Percentiles rank a stretch among this genome's conserved stretches.
These are phyloP conservation scores for Ogataea wickerhamii DNA, from an alignment of 805 yeast species.

Conservation along the genomic window DNA sequence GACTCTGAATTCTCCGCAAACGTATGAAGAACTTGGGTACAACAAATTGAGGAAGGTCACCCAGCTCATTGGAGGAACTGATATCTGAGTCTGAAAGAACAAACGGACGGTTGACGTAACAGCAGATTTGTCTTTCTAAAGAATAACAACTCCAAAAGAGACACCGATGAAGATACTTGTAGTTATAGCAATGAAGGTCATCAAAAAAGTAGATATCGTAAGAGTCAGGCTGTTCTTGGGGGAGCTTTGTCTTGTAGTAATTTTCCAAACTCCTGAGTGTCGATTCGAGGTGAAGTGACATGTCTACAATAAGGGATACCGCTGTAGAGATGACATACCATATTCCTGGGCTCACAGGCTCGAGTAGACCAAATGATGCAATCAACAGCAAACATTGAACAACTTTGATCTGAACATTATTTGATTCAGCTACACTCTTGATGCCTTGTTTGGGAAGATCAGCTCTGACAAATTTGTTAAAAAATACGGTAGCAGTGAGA, in stretches of 20 bases:
- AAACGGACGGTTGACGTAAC: constrained; percentile 42
- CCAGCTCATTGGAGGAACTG: constrained; percentile 3
- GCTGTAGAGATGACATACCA: constrained; percentile 45
- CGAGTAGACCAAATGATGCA: constrained; percentile 39
- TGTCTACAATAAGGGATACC: constrained; percentile 38
- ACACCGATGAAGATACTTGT: constrained; percentile 21
- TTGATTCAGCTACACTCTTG: constrained; percentile 1
- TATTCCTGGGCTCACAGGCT: constrained; percentile 44
- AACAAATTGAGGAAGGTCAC: constrained; percentile 4
- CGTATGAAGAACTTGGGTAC: constrained; percentile 13
- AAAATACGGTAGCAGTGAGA: constrained; percentile 13
- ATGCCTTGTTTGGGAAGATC: constrained; percentile 5
- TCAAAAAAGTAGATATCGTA: constrained; percentile 5
- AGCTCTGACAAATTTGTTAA: constrained; percentile 7
- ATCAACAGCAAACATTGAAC: constrained; percentile 37
- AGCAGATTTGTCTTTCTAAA: constrained; percentile 44
- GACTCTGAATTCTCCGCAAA: constrained; percentile 14
- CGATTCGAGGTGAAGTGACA: constrained; percentile 4
- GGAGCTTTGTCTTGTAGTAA: constrained; percentile 1
- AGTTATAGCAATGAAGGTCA: constrained; percentile 8
- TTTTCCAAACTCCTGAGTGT: constrained; percentile 3
- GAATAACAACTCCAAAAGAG: constrained; percentile 46
- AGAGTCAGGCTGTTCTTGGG: neutral
- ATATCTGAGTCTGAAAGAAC: constrained; percentile 37
- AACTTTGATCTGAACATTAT: constrained; percentile 29